Evolutionary conservation across 768 basidiomycete genomes (phyloP), one percentile per base, ranked within the genome.

Genomic region (Hirschioporus abietinus): DNA sequence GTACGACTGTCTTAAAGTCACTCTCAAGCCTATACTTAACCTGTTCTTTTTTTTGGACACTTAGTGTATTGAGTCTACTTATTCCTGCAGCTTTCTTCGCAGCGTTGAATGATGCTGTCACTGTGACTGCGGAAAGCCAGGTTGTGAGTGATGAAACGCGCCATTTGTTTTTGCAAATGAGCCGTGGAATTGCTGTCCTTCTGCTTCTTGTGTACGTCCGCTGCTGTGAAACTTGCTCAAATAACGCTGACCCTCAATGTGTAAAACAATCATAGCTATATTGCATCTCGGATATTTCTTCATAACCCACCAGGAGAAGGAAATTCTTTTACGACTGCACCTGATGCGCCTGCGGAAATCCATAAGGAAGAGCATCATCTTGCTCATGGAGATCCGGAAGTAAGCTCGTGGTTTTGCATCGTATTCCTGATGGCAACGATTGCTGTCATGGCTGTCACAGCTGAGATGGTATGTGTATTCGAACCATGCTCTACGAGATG

Each of bases 51-150:
- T 52, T 30, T 30, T 30, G 4, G 30, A 30, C 30, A 30, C 52
- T 18, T 67, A 90, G 90, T 24, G 86, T 91, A 5, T 72, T 91
- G 70, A 81, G 84, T 15, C 77, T 91, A 9, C 76, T 90, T 9
- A 74, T 91, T 1, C 90, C 90, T 0, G 85, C 86, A 4, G 88
- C 88, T 1, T 86, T 88, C 74, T 92, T 90, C 69, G 81, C 87
- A 4, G 85, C 88, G 0, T 72, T 88, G 23, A 80, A 84, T 0
- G 62, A 68, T 18, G 67, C 69, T 8, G 70, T 69, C 6, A 69
- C 69, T 2, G 69, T 73, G 59, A 69, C 71, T 0, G 73, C 69
- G 59, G 65, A 67, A 18, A 64, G 66, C 9, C 30, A 30, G 30
- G 70, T 81, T 35, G 71, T 84, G 1, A 83, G 74, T 64, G 86